Conservation (phyloP, 2,329 filamentous ascomycete genomes). For the Xylaria sp. region DNA sequence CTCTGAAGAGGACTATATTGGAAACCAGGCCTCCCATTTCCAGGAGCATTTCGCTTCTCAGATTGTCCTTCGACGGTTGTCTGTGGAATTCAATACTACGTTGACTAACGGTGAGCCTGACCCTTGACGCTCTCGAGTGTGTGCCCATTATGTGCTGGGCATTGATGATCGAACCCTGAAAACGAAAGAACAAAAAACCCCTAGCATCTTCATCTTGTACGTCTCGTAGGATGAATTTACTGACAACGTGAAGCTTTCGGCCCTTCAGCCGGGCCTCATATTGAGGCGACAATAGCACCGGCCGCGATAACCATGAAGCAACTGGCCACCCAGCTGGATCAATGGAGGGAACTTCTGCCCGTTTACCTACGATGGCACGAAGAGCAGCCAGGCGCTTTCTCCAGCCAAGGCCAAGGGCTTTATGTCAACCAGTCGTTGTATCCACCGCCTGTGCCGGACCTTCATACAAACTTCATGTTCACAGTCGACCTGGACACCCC, state of each 20-base stretch:
- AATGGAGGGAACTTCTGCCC: slow-evolving; percentile 61
- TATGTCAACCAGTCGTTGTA: slow-evolving; percentile 26
- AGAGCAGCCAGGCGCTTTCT: slow-evolving; percentile 49
- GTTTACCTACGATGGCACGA: slow-evolving; percentile 60
- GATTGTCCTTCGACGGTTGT: slow-evolving; percentile 57
- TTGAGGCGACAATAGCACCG: slow-evolving; percentile 16
- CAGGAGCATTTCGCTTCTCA: slow-evolving; percentile 64
- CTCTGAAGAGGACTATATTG: slow-evolving; percentile 50
- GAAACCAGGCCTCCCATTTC: slow-evolving; percentile 55
- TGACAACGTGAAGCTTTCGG: slow-evolving; percentile 10
- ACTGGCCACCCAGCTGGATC: slow-evolving; percentile 56
- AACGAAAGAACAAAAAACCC: neutral
- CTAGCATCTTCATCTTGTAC: neutral
- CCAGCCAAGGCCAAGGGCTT: slow-evolving; percentile 29
- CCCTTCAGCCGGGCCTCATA: slow-evolving; percentile 15
- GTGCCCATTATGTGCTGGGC: neutral
- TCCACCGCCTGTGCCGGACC: slow-evolving; percentile 29
- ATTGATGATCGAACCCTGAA: neutral
- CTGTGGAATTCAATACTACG: slow-evolving; percentile 54
- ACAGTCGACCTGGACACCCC: slow-evolving; percentile 48
- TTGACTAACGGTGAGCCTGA: slow-evolving; percentile 53
- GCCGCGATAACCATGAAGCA: slow-evolving; percentile 49
- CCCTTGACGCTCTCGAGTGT: neutral
- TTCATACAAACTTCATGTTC: slow-evolving; percentile 45
- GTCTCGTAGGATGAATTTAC: slow-evolving; percentile 4